These are phyloP conservation scores for Iris pallida DNA, from an alignment of 116 monocot species.

Conservation along the genomic window DNA sequence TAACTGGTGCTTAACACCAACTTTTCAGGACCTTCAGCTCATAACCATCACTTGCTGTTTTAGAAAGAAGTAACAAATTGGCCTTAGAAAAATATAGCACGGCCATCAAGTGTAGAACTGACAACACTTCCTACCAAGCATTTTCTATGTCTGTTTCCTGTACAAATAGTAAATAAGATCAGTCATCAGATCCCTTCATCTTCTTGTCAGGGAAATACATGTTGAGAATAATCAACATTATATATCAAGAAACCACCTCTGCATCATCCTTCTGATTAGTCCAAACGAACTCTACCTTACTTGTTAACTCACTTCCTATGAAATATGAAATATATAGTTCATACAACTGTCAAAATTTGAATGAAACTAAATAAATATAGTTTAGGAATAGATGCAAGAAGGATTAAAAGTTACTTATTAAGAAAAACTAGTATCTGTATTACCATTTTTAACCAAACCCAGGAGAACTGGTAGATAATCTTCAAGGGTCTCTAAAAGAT, in stretches of 20 bases:
- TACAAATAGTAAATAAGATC: conserved; percentile 3
- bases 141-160: conserved; percentile 58
- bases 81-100: conserved; percentile 65
- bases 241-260: conserved; percentile 26
- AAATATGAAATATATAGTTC: conserved; percentile 4
- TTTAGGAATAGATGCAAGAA: too few species aligned
- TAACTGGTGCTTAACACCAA: conserved; percentile 11
- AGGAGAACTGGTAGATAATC: conserved; percentile 43
- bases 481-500: conserved; percentile 49
- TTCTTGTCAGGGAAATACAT: not conserved
- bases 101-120: conserved; percentile 83
- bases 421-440: not conserved
- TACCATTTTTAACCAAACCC: conserved; percentile 45
- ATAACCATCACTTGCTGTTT: conserved; percentile 41
- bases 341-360: conserved; percentile 13
- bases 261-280: conserved; percentile 53
- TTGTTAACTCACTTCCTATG: conserved; percentile 37
- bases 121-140: conserved; percentile 86
- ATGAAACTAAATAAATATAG: not conserved
- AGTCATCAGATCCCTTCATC: not conserved
- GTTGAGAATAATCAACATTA: not conserved
- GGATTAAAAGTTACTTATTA: not conserved
- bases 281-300: conserved; percentile 56
- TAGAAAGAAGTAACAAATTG: conserved; percentile 66
- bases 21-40: conserved; percentile 66